These are phyloP conservation scores for Geosmithia flava DNA, from an alignment of 2,329 filamentous ascomycete genomes.

Conservation along the genomic window DNA sequence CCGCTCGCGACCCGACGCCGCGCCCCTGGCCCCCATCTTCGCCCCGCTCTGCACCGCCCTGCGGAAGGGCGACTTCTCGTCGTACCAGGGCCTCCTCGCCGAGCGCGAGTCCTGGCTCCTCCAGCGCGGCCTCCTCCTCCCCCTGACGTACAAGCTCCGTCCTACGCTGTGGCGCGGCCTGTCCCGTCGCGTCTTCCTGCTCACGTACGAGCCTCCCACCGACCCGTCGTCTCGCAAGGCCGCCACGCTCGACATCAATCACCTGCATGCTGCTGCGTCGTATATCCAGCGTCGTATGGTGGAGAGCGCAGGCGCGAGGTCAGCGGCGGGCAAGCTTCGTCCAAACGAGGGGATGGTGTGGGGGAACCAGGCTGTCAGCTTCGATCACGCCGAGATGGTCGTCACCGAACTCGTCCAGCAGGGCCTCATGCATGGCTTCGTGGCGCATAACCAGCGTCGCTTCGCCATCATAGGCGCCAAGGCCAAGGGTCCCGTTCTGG, in stretches of 20 bases:
- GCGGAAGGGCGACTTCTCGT: conserved; percentile 58
- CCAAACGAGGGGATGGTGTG: conserved; percentile 50
- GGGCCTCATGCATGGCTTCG: conserved; percentile 70
- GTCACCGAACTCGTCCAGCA: conserved; percentile 68
- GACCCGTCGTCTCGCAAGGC: conserved; percentile 46
- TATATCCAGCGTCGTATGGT: conserved; percentile 54
- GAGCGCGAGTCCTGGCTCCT: conserved; percentile 61
- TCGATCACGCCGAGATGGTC: conserved; percentile 62
- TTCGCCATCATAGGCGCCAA: conserved; percentile 76
- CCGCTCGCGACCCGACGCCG: conserved; percentile 51
- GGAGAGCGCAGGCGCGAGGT: conserved; percentile 22
- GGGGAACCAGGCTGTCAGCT: conserved; percentile 47
- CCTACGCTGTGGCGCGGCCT: conserved; percentile 77
- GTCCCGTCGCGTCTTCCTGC: conserved; percentile 62
- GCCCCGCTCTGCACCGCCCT: conserved; percentile 62
- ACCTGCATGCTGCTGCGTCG: conserved; percentile 51
- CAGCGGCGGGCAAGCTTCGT: conserved; percentile 32
- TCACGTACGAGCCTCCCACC: conserved; percentile 59
- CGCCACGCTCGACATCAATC: conserved; percentile 60
- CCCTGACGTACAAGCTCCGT: conserved; percentile 65
- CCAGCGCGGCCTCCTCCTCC: conserved; percentile 61
- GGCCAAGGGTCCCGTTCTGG: conserved; percentile 48
- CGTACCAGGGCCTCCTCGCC: conserved; percentile 59
- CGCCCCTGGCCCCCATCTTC: conserved; percentile 53
- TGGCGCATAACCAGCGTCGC: conserved; percentile 62